Conservation (phyloP, 1,139 yeast genomes). For the Ogataea hybrid region DNA sequence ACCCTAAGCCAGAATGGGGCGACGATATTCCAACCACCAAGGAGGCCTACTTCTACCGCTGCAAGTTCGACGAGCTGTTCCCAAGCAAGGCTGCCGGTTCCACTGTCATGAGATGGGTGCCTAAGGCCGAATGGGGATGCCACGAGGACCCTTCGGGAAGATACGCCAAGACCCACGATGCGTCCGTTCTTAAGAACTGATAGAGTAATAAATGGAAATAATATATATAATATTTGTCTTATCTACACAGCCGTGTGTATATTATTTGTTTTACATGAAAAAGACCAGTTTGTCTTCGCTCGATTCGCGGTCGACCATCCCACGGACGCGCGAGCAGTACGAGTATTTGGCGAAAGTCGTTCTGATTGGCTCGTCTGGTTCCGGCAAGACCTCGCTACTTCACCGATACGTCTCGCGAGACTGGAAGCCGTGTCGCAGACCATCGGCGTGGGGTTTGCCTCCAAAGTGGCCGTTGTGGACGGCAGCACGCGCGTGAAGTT, state of each 20-base stretch:
- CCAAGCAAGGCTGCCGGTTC: conserved; percentile 88
- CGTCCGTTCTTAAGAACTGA: conserved; percentile 40
- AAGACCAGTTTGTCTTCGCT: conserved; percentile 22
- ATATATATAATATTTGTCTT: neutral
- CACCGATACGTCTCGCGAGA: conserved; percentile 42
- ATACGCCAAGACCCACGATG: conserved; percentile 84
- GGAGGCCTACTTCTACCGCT: conserved; percentile 99
- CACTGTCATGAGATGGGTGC: conserved; percentile 99
- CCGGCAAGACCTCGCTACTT: conserved; percentile 44
- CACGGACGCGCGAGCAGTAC: conserved; percentile 28
- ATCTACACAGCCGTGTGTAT: neutral
- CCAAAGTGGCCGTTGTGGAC: conserved; percentile 36
- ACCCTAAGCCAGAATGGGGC: conserved; percentile 97
- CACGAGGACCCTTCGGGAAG: conserved; percentile 98
- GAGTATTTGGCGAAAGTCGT: conserved; percentile 46
- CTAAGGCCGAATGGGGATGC: conserved; percentile 99
- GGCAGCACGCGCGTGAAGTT: conserved; percentile 31
- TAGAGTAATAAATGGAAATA: conserved; percentile 3
- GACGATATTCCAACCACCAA: conserved; percentile 90
- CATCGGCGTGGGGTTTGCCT: conserved; percentile 50
- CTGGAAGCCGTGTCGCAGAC: conserved; percentile 42
- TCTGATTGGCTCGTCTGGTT: conserved; percentile 44
- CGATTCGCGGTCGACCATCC: conserved; percentile 19
- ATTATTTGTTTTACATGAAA: conserved; percentile 13
- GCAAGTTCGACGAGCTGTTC: conserved; percentile 91